These are phyloP conservation scores for Schizophyllum commune DNA, from an alignment of 1,284 basidiomycete genomes.

Conservation along the genomic window DNA sequence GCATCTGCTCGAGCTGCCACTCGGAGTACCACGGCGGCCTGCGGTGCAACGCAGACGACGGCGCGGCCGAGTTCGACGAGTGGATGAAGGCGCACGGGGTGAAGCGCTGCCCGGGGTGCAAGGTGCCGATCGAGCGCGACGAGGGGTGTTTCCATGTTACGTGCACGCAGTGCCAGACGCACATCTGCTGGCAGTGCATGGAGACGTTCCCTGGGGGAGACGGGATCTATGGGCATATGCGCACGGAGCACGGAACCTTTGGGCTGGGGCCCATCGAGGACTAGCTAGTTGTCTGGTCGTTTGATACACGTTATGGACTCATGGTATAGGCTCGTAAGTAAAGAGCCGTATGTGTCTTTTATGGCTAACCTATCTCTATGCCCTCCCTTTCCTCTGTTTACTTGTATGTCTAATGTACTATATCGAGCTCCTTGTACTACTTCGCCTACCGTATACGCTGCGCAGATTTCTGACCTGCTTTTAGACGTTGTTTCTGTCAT, in stretches of 20 bases:
- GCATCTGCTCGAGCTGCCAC: conserved; percentile 62
- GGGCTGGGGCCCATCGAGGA: conserved; percentile 20
- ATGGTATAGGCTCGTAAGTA: not conserved
- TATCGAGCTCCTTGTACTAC: not conserved
- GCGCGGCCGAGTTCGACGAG: conserved; percentile 45
- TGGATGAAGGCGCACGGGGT: conserved; percentile 56
- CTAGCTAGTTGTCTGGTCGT: not conserved
- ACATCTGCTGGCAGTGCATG: conserved; percentile 72
- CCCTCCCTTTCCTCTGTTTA: not conserved
- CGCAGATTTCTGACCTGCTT: not conserved
- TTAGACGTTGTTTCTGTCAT: no score
- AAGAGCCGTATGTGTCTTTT: not conserved
- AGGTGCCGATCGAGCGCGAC: conserved; percentile 54
- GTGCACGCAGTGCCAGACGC: conserved; percentile 59
- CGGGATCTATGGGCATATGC: conserved; percentile 57
- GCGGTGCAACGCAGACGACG: conserved; percentile 45
- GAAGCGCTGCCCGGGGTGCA: conserved; percentile 65
- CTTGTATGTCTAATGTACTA: not conserved
- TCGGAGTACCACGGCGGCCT: conserved; percentile 59
- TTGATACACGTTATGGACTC: not conserved
- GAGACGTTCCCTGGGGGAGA: conserved; percentile 52
- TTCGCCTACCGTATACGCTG: not conserved
- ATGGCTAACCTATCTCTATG: not conserved
- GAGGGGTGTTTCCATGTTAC: conserved; percentile 76
- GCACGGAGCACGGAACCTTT: conserved; percentile 39